Conservation (phyloP, 148 eudicot species). For the Amaranthus cruentus region DNA sequence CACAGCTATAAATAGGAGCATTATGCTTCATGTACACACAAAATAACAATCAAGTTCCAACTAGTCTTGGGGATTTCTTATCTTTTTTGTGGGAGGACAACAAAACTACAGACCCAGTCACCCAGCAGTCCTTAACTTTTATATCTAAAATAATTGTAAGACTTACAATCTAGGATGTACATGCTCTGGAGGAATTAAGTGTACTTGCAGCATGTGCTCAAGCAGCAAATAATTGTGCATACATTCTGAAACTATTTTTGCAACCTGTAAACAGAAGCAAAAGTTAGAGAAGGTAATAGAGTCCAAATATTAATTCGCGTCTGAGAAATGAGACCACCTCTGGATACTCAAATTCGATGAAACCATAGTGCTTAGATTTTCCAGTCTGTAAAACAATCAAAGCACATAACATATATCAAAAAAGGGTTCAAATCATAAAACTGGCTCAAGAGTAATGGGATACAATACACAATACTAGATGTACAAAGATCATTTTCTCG, state of each 20-base stretch:
- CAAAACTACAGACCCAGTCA: not conserved
- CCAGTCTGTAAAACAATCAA: slow-evolving; percentile 60
- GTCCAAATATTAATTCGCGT: not conserved
- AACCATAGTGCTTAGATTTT: slow-evolving; percentile 91
- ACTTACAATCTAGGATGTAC: slow-evolving; percentile 85
- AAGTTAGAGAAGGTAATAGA: not conserved
- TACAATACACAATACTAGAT: too few species aligned
- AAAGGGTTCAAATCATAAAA: not conserved
- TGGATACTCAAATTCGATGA: slow-evolving; percentile 83
- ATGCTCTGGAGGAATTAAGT: slow-evolving; percentile 58
- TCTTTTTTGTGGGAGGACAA: not conserved
- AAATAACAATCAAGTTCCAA: not conserved
- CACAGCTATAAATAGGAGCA: not conserved
- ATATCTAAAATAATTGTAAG: not conserved
- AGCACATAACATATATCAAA: not conserved
- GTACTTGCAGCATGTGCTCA: slow-evolving; percentile 88
- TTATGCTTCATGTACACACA: not conserved
- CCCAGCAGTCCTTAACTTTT: not conserved
- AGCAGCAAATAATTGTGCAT: slow-evolving; percentile 90
- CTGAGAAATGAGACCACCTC: slow-evolving; percentile 46
- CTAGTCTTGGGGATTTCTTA: not conserved
- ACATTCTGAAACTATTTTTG: slow-evolving; percentile 79
- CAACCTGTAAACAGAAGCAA: slow-evolving; percentile 48
- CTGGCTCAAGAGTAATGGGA: too few species aligned
- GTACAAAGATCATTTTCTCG: too few species aligned